Base-by-base conservation (phyloP, 2,329 filamentous ascomycete species). In the Colletotrichum echinochloae region DNA sequence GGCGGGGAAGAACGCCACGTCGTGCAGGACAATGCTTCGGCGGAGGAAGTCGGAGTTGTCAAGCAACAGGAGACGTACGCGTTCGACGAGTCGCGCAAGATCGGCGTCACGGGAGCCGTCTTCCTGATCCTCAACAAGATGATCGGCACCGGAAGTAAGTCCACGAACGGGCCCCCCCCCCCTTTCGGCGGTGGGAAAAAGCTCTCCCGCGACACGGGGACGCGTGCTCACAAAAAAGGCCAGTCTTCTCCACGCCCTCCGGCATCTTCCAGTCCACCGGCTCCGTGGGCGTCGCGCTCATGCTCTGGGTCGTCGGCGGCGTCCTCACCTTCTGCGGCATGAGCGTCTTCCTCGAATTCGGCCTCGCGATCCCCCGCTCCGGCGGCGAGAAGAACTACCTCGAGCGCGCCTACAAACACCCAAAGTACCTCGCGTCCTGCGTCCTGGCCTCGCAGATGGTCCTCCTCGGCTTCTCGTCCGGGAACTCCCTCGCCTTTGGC, bases 361-460 rank as follows among this genome's bases (percentile, higher is more conserved):
- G 89, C 30, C 83, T 89, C 5, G 88, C 87, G 5, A 89, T 90
- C 44, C 89, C 89, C 2, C 82, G 86, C 44, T 89, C 87, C 18
- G 89, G 89, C 18, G 89, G 89, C 26, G 89, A 91, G 73, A 91
- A 91, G 82, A 89, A 90, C 77, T 91, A 91, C 75, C 86, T 91
- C 18, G 89, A 91, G 75, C 83, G 86, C n/a, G 86, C 89, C 20
- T 91, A 90, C 78, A 83, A 83, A 2, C 84, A 82, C 28, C 89
- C 89, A 0, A 85, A 84, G 66, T 89, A 89, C 77, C 78, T 91
- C 1, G 85, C 88, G 0, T 89, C 88, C 0, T 88, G 87, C 71
- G 83, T 91, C 2, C 81, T 91, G 41, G 88, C 88, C 3, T 81
- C 88, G 1, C 88, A 90, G 77, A 89, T 90, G 86, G 82, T 90